Base-by-base conservation (phyloP, 306 rosid genomes). In the Rosa multiflora region DNA sequence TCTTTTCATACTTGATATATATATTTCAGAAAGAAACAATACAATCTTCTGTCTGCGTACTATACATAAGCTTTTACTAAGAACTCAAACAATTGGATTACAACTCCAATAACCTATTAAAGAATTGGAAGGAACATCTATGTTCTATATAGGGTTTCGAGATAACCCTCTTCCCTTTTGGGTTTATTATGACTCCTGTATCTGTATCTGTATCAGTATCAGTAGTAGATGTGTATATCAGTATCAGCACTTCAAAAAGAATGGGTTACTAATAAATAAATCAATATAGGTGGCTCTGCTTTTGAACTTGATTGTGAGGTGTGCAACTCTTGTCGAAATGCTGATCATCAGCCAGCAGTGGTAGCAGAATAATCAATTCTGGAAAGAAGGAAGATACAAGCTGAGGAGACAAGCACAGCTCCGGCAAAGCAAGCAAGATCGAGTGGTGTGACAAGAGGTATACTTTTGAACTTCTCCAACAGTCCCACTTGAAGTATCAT, bases 401-500 rank as follows among this genome's bases (percentile, higher is more conserved):
- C 90, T 0, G 92, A 86, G 49, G 90, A 88, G 39, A 81, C 53
- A 9, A 88, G 75, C 47, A 88, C 72, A 32, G 92, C 84, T 56
- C 77, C 92, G 5, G 90, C 88, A 63, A 88, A 78, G 80, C 86
- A 88, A 2, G 90, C 88, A 69, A 88, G 88, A 78, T 88, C 92
- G 5, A 67, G 6, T 4, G 77, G 83, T 10, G 88, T 82, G 56
- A 79, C 86, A 76, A 88, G 73, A 1, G 87, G 87, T 29, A 84
- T 51, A n/a, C 61, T 82, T 58, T 80, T 75, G 70, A 88, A 82
- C 88, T 86, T 88, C 64, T 88, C 90, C 44, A 88, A 67, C 69
- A 88, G 81, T 72, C 90, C 92, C 70, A 84, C 92, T 73, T 88
- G 92, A 55, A 88, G 87, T 46, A 86, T 80, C 90, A 88, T 82